A percentile compares a stretch with the other conserved stretches of the same genome.
Evolutionary conservation across 2,329 filamentous ascomycete genomes (phyloP).

Genomic region (Elsinoe ampelina): DNA sequence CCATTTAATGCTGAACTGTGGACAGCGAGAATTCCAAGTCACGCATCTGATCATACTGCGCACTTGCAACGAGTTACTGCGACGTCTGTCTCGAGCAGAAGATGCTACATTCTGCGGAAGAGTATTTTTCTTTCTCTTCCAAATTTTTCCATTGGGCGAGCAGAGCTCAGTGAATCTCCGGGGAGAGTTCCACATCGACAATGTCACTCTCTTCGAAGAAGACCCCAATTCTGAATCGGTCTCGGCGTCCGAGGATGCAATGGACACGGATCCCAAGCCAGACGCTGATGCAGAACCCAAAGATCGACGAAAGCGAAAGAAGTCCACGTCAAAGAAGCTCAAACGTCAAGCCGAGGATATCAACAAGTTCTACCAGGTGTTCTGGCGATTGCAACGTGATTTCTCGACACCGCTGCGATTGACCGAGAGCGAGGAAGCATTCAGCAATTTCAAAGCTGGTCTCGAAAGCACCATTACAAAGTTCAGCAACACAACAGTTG

Average conservation of each 20-base stretch:
- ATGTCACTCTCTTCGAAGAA: constrained; percentile 78
- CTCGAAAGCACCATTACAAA: constrained; percentile 57
- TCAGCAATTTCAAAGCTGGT: constrained; percentile 55
- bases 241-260: constrained; percentile 14
- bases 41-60: constrained; percentile 86
- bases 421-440: constrained; percentile 57
- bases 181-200: constrained; percentile 92
- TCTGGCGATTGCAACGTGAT: constrained; percentile 86
- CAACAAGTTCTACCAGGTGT: constrained; percentile 73
- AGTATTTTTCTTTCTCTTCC: constrained; percentile 97
- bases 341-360: constrained; percentile 44
- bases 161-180: constrained; percentile 95
- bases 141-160: constrained; percentile 92
- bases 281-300: constrained; percentile 26
- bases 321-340: constrained; percentile 16
- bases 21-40: constrained; percentile 59
- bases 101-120: constrained; percentile 95
- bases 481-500: constrained; percentile 61
- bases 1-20: background rate
- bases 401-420: constrained; percentile 84
- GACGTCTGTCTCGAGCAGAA: constrained; percentile 85
- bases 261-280: constrained; percentile 14
- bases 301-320: constrained; percentile 13
- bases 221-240: constrained; percentile 17
- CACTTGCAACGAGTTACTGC: constrained; percentile 89